phyloP scores from a whole-genome alignment of 164 flowering plant species.

The Dillenia suffruticosa region DNA sequence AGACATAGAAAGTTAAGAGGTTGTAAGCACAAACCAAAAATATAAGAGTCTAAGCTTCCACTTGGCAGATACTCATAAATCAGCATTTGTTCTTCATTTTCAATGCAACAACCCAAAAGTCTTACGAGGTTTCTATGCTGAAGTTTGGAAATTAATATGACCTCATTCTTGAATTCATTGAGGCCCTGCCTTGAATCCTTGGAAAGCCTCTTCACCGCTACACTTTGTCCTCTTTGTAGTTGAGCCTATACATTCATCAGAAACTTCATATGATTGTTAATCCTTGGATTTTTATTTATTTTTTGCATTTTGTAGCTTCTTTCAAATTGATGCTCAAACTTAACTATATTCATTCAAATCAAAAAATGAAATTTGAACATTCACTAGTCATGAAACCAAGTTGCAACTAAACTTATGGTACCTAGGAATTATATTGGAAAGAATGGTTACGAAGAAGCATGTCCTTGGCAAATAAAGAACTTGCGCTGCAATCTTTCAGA shows the following conservation, averaged over 20 bases:
- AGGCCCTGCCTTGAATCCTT: not conserved
- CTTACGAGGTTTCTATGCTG: conserved; percentile 1
- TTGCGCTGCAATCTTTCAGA: too few relatives aligned
- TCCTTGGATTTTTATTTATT: too few relatives aligned
- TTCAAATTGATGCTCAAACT: too few relatives aligned
- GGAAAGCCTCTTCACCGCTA: not conserved
- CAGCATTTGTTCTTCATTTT: not conserved
- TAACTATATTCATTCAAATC: too few relatives aligned
- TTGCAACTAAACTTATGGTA: too few relatives aligned
- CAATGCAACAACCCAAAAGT: not conserved
- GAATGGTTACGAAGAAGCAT: too few relatives aligned
- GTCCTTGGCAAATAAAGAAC: too few relatives aligned
- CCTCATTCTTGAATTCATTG: conserved; percentile 1
- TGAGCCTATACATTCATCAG: not conserved
- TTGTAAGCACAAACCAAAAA: not conserved
- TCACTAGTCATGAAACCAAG: too few relatives aligned
- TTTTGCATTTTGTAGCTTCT: too few relatives aligned
- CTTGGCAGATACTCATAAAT: not conserved
- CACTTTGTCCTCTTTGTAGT: not conserved
- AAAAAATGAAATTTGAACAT: too few relatives aligned
- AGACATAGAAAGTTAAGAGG: not conserved
- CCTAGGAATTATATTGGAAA: too few relatives aligned
- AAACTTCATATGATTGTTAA: too few relatives aligned
- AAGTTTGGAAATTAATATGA: conserved; percentile 1
- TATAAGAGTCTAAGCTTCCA: not conserved